These are phyloP conservation scores for Nakazawaea peltata DNA, from an alignment of 805 yeast genomes.

Conservation along the genomic window DNA sequence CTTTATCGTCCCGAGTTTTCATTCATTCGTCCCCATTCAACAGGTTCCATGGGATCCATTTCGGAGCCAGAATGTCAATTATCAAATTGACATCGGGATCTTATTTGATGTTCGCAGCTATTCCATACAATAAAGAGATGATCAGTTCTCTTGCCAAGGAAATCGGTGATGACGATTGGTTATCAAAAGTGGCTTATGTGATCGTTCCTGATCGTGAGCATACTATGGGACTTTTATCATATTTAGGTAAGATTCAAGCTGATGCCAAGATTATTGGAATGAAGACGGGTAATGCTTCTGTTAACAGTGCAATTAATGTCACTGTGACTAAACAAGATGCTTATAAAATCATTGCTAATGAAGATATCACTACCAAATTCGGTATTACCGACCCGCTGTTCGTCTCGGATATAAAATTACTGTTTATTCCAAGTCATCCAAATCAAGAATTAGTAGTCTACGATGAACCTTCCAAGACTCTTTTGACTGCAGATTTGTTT, in stretches of 20 bases:
- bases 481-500: conserved; percentile 53
- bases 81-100: conserved; percentile 20
- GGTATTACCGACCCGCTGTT: conserved; percentile 27
- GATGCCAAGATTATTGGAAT: conserved; percentile 45
- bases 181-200: conserved; percentile 35
- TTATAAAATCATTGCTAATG: conserved; percentile 23
- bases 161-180: conserved; percentile 24
- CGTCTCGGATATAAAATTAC: conserved; percentile 39
- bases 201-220: conserved; percentile 61
- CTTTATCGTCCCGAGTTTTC: conserved; percentile 20
- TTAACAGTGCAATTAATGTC: conserved; percentile 31
- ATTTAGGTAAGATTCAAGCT: conserved; percentile 41
- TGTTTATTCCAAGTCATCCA: conserved; percentile 46
- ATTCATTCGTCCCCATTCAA: conserved; percentile 29
- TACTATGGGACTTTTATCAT: conserved; percentile 50
- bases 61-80: conserved; percentile 33
- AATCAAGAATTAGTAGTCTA: conserved; percentile 52
- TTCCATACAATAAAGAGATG: conserved; percentile 44
- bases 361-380: conserved; percentile 19
- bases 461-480: conserved; percentile 36
- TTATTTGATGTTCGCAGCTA: conserved; percentile 47
- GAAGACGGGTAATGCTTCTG: conserved; percentile 29
- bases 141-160: conserved; percentile 28
- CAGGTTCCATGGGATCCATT: conserved; percentile 18
- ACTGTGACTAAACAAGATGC: conserved; percentile 26